A percentile compares a stretch with the other conserved stretches of the same genome.
phyloP scores from a whole-genome alignment of 2,329 filamentous ascomycete genomes.

The Pseudogymnoascus sp. region DNA sequence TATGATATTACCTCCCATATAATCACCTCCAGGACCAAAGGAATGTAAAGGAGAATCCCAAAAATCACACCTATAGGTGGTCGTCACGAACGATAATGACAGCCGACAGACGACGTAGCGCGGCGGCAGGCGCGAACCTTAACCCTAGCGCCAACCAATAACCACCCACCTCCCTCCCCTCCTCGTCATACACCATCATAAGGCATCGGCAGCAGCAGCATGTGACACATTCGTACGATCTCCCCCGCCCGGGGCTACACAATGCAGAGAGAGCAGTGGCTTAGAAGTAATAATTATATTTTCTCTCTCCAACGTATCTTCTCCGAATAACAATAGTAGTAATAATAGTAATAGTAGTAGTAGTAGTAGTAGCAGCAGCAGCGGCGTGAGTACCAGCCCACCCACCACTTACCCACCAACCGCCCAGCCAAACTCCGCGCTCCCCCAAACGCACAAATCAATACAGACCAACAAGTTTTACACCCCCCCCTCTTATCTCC shows the following conservation, averaged over 20 bases:
- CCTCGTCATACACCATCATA: not conserved
- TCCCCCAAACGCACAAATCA: not conserved
- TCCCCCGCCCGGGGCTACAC: not conserved
- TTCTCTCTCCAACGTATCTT: not conserved
- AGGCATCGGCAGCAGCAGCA: not conserved
- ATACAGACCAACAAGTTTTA: not conserved
- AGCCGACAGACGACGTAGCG: not conserved
- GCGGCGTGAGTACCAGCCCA: not conserved
- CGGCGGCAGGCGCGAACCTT: slow-evolving; percentile 4
- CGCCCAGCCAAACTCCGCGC: not conserved
- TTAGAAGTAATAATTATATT: slow-evolving; percentile 1
- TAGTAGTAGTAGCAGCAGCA: not conserved
- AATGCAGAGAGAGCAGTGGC: not conserved
- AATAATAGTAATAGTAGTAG: not conserved
- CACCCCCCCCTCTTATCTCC: not conserved
- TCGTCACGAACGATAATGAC: not conserved
- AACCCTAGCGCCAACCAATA: not conserved
- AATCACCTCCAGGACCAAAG: not conserved
- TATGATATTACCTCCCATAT: not conserved
- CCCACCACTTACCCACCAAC: not conserved
- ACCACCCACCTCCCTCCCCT: not conserved
- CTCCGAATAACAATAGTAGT: slow-evolving; percentile 2
- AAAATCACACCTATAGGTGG: not conserved
- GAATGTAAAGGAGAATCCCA: too few species aligned
- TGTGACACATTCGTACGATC: not conserved